phyloP scores from a whole-genome alignment of 2,329 filamentous ascomycete genomes.

The Fusarium armeniacum region DNA sequence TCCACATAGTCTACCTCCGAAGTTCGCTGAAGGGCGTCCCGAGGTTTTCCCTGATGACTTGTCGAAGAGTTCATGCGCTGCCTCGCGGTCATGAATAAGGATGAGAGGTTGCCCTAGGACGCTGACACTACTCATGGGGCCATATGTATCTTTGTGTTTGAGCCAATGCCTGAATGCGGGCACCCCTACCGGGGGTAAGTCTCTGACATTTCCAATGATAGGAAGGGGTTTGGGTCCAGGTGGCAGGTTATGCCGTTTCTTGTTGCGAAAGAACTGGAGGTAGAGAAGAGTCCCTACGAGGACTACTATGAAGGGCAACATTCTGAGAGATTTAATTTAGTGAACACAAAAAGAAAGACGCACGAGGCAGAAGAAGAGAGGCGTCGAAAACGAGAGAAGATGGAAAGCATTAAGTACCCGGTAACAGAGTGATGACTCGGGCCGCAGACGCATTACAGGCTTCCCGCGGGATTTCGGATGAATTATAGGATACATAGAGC shows the following conservation, averaged over 20 bases:
- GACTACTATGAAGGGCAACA: too few species aligned
- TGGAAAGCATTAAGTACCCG: too few species aligned
- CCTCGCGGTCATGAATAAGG: slow-evolving; percentile 56
- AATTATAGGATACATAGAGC: too few species aligned
- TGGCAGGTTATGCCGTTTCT: slow-evolving; percentile 13
- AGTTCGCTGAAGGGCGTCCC: slow-evolving; percentile 30
- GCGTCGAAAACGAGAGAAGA: too few species aligned
- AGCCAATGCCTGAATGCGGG: slow-evolving; percentile 42
- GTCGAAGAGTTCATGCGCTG: slow-evolving; percentile 57
- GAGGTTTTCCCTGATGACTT: slow-evolving; percentile 35
- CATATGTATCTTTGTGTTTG: slow-evolving; percentile 38
- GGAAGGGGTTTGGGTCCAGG: slow-evolving; percentile 39
- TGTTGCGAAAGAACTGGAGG: too few species aligned
- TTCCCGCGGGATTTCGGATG: too few species aligned
- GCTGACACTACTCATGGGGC: slow-evolving; percentile 55
- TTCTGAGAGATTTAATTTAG: too few species aligned
- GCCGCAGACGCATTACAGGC: too few species aligned
- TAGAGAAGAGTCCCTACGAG: too few species aligned
- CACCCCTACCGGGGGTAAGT: slow-evolving; percentile 21
- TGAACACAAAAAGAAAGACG: too few species aligned
- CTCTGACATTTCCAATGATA: slow-evolving; percentile 31
- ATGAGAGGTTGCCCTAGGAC: slow-evolving; percentile 59
- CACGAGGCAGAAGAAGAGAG: too few species aligned
- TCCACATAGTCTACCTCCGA: slow-evolving; percentile 35
- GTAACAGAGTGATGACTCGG: too few species aligned